Base-by-base conservation (phyloP, 306 rosid genomes). In the Begonia masoniana region DNA sequence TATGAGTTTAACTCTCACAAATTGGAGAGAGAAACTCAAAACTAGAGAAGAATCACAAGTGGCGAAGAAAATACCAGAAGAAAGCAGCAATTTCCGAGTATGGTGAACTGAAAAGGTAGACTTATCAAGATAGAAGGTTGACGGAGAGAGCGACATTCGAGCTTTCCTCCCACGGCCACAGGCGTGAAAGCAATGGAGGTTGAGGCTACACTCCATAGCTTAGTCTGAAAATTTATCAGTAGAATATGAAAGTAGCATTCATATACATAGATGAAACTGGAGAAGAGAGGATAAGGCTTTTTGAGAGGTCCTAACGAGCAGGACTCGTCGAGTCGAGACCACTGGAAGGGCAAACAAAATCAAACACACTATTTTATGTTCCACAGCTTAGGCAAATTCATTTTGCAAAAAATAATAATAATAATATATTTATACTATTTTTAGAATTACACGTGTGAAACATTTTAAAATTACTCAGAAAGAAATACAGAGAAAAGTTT, bases 181-280 rank as follows among this genome's bases (percentile, higher is more conserved):
- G 56, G 6, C 17, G 1, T 49, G 24, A 31, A 61, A 53, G 48
- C 51, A 52, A 17, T 64, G 72, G 59, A 71, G 69, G 69, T 76
- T 68, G 62, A 64, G 13, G 72, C 41, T 68, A 68, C 65, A 60
- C 19, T 65, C 75, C 82, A 71, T 76, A 63, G 70, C 51, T 17
- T 23, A 52, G 4, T 31, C 9, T 9, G 5, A 11, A 63, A 31
- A 51, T 4, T 62, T 49, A 45, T 45, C n/a, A 0, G 13, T 45
- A 10, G 49, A 10, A 45, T 10, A 45, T 12, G 13, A 1, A 45
- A 26, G 35, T 45, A n/a, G n/a, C 49, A n/a, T 10, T 45, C 15
- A 6, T 12, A 10, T 12, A 1, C 49, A n/a, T 45, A 10, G 9
- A 31, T 6, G 39, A 7, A 31, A 7, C 9, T 12, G 47, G 13